Base-by-base conservation (phyloP, 1,284 basidiomycete genomes). In the Leccinum pseudoinsigne region DNA sequence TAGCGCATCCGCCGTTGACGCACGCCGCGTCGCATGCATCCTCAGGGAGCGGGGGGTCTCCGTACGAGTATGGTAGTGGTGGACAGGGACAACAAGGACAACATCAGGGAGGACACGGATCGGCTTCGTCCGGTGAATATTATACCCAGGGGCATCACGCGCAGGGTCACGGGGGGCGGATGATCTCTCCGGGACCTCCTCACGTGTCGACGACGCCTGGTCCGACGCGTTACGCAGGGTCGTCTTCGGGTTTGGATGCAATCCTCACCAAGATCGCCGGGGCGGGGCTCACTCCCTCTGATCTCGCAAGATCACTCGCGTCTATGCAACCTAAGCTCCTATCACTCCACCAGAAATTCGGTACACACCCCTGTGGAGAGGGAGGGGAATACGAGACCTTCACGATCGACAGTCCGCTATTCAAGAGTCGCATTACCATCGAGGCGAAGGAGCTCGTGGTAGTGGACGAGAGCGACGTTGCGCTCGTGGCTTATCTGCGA, bases 361-460 rank as follows among this genome's bases (percentile, higher is more conserved):
- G 95, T 0, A 89, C 93, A 0, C 97, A 99, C 76, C 86, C 97
- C 1, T 98, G 96, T 66, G 97, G 97, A 4, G 97, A 99, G 78
- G 97, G 97, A 3, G 97, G 97, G 2, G 97, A 99, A 79, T 99
- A 98, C 75, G 97, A 99, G 76, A 94, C 93, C 0, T 79, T 98
- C 62, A 97, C 97, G 1, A 79, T 97, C 21, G 94, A 98, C 70
- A 93, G 90, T 64, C 94, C 96, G 1, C 72, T 98, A 21, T 99
- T 97, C 84, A 93, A 92, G 68, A 82, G 84, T 56, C 82, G 85
- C 11, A 89, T 99, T 51, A 74, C 80, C 4, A 75, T 98, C 90
- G 81, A 77, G 28, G 84, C 88, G 57, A 84, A 84, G 1, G 88
- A 93, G 71, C 85, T 84, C 0, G 86, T 95, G 26, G 85, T 90